Evolutionary conservation across 225 moss, liverwort and hornwort genomes (phyloP).

Genomic region (Thuidium tamariscinum): DNA sequence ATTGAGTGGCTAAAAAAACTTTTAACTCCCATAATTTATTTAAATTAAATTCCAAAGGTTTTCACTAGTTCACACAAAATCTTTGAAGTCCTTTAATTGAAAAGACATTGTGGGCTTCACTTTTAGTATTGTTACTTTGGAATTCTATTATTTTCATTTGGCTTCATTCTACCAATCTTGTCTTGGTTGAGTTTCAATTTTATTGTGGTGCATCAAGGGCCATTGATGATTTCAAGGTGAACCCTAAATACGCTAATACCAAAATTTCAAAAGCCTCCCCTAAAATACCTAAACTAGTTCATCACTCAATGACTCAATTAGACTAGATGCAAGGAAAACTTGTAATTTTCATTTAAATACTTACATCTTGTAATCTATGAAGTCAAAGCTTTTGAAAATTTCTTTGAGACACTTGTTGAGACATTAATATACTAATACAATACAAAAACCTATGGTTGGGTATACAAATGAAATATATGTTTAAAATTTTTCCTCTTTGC

Average conservation of each 20-base stretch:
- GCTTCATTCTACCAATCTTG: background rate
- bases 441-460: background rate
- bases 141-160: background rate
- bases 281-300: rapidly evolving
- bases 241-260: background rate
- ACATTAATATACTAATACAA: no score
- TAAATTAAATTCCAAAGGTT: background rate
- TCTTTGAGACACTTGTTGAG: background rate
- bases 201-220: background rate
- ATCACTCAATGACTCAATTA: background rate
- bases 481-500: background rate
- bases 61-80: rapidly evolving
- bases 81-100: background rate
- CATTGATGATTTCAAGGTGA: background rate
- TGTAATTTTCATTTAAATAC: background rate
- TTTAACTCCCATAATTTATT: no score
- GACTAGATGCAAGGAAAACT: background rate
- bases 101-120: background rate
- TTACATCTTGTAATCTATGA: background rate
- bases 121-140: background rate
- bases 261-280: background rate
- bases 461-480: background rate
- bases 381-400: background rate
- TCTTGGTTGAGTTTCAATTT: background rate
- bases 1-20: no score